phyloP scores from a whole-genome alignment of 164 flowering plant species.

The Annona cherimola region DNA sequence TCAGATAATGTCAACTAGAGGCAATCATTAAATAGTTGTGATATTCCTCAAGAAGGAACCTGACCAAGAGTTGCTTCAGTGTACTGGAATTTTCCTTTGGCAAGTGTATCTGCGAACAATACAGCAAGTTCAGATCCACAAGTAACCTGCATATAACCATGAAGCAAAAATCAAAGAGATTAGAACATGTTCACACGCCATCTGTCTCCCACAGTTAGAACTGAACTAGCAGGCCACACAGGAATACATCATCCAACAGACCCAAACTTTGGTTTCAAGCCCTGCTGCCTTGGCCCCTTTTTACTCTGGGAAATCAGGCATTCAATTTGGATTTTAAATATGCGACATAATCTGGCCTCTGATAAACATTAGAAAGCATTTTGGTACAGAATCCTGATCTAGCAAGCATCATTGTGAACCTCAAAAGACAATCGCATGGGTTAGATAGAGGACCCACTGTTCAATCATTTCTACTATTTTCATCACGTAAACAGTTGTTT shows the following conservation, averaged over 20 bases:
- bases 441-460: no score
- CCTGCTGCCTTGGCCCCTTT: background rate
- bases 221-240: background rate
- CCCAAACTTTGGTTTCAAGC: background rate
- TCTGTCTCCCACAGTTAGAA: background rate
- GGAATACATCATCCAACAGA: background rate
- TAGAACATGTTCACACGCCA: background rate
- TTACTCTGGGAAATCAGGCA: no score
- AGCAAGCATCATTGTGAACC: no score
- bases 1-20: background rate
- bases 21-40: background rate
- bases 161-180: slow-evolving; percentile 1
- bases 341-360: no score
- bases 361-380: no score
- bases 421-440: no score
- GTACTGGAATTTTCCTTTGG: slow-evolving; percentile 61
- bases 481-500: no score
- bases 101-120: slow-evolving; percentile 75
- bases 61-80: slow-evolving; percentile 72
- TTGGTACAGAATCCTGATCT: no score
- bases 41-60: slow-evolving; percentile 19
- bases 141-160: slow-evolving; percentile 48
- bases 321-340: no score
- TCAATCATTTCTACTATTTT: no score
- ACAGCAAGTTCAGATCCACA: slow-evolving; percentile 95